These are phyloP conservation scores for Flueggea neowawraea DNA, from an alignment of 441 rosid species.

Conservation along the genomic window DNA sequence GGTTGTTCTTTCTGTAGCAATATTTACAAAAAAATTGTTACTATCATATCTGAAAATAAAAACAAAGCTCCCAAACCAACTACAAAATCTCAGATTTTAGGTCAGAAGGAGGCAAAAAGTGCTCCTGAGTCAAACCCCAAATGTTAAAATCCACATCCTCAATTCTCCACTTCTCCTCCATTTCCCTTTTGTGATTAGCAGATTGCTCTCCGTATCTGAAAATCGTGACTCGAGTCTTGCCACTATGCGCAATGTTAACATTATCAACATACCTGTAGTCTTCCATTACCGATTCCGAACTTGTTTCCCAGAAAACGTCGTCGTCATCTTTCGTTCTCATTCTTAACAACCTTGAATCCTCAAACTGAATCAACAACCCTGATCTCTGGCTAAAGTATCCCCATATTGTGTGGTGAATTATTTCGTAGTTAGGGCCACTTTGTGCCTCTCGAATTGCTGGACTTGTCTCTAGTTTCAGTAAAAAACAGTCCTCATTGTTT, in stretches of 20 bases:
- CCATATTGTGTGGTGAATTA: slow-evolving; percentile 88
- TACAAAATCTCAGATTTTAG: neutral
- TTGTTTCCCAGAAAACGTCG: slow-evolving; percentile 82
- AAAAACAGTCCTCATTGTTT: slow-evolving; percentile 70
- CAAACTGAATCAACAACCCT: slow-evolving; percentile 76
- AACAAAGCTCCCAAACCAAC: too few species aligned
- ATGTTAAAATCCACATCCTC: slow-evolving; percentile 82
- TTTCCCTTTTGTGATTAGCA: slow-evolving; percentile 75
- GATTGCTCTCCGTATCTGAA: slow-evolving; percentile 83
- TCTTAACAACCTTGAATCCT: slow-evolving; percentile 67
- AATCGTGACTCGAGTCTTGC: slow-evolving; percentile 64
- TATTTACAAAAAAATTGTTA: too few species aligned
- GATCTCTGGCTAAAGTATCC: slow-evolving; percentile 93
- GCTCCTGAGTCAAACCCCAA: slow-evolving; percentile 59
- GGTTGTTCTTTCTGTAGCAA: too few species aligned
- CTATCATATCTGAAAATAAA: too few species aligned
- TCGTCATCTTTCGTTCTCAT: slow-evolving; percentile 61
- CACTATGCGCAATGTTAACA: slow-evolving; percentile 77
- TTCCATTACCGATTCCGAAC: slow-evolving; percentile 76
- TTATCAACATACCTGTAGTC: slow-evolving; percentile 66
- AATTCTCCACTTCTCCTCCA: slow-evolving; percentile 78
- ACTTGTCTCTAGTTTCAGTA: slow-evolving; percentile 70
- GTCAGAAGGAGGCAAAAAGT: slow-evolving; percentile 65
- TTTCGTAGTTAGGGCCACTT: slow-evolving; percentile 73
- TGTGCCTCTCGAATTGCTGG: slow-evolving; percentile 72